Percentiles rank a stretch among this genome's conserved stretches.
Conservation (phyloP, 2,329 filamentous ascomycete species). For the Gyromitra esculenta region DNA sequence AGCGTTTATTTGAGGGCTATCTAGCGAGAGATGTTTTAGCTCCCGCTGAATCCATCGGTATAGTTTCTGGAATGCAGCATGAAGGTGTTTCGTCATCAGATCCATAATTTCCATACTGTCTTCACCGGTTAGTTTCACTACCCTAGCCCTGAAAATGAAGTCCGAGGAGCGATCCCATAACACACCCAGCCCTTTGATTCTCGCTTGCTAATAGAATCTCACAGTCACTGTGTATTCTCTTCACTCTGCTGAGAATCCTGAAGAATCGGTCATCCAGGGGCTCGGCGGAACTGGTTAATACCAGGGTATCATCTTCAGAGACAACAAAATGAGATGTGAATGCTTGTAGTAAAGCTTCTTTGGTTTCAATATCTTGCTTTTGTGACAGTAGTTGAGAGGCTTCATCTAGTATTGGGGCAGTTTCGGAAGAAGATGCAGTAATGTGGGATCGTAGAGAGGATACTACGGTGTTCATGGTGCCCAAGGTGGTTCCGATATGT, state of each 20-base stretch:
- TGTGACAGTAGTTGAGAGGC: constrained; percentile 77
- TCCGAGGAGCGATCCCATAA: neutral
- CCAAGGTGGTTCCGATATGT: constrained; percentile 81
- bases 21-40: constrained; percentile 89
- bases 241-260: constrained; percentile 76
- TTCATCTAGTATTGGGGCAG: constrained; percentile 78
- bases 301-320: constrained; percentile 79
- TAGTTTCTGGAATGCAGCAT: constrained; percentile 91
- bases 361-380: constrained; percentile 77
- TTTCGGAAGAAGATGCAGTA: constrained; percentile 76
- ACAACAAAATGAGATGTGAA: constrained; percentile 86
- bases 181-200: constrained; percentile 71
- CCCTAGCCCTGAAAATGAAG: constrained; percentile 14
- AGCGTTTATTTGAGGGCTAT: constrained; percentile 90
- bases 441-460: constrained; percentile 82
- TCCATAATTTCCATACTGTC: constrained; percentile 91
- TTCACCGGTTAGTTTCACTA: constrained; percentile 29
- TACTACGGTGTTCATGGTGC: constrained; percentile 80
- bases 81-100: constrained; percentile 84
- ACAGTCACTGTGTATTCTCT: constrained; percentile 87
- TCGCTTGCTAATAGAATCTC: constrained; percentile 89
- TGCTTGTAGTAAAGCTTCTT: constrained; percentile 78
- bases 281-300: constrained; percentile 79
- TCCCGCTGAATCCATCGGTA: constrained; percentile 95
- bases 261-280: constrained; percentile 90